Evolutionary conservation across 345 rosid genomes (phyloP).

Genomic region (Erucastrum elatum): DNA sequence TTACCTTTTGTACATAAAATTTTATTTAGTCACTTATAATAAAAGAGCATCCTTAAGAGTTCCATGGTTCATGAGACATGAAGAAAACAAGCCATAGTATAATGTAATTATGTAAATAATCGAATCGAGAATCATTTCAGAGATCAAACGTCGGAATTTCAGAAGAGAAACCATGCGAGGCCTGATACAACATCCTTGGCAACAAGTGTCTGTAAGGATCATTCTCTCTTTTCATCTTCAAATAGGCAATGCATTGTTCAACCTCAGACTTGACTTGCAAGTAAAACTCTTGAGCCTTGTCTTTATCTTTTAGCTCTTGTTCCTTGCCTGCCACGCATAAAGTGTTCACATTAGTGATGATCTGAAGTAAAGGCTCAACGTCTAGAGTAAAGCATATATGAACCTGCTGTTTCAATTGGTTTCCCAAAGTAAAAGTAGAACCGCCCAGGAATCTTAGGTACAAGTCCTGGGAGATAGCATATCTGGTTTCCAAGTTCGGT

Average conservation of each 20-base stretch:
- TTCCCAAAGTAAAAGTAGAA: constrained; percentile 75
- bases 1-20: too few species aligned
- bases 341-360: neutral
- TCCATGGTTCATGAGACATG: neutral
- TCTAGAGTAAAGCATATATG: neutral
- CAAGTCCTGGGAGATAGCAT: constrained; percentile 49
- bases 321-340: constrained; percentile 13
- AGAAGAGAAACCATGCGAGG: constrained; percentile 49
- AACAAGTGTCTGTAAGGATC: constrained; percentile 66
- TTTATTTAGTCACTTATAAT: too few species aligned
- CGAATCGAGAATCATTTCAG: constrained; percentile 25
- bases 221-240: constrained; percentile 62
- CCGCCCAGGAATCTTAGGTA: constrained; percentile 78
- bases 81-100: neutral
- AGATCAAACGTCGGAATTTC: constrained; percentile 64
- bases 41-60: neutral
- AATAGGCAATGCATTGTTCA: constrained; percentile 50
- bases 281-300: neutral
- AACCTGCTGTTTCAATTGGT: constrained; percentile 71
- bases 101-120: neutral
- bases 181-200: constrained; percentile 54
- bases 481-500: constrained; percentile 65
- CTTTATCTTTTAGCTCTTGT: neutral
- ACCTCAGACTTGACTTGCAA: neutral
- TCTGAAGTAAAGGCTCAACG: neutral